Percentiles rank a stretch among this genome's conserved stretches.
phyloP scores from a whole-genome alignment of 805 yeast species.

The Isabelozyma heimii region DNA sequence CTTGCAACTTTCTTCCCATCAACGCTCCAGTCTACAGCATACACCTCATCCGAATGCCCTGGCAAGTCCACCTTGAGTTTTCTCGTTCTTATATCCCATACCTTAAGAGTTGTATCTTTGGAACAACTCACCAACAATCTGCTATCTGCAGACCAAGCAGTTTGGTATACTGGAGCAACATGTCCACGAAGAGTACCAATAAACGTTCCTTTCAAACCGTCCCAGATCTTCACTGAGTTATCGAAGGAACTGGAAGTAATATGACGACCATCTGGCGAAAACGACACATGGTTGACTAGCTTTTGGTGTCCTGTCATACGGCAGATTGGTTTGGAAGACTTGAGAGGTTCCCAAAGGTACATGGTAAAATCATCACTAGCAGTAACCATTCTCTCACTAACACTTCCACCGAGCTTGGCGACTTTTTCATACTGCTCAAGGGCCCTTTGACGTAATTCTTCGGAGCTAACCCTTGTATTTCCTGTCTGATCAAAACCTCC shows the following conservation, averaged over 20 bases:
- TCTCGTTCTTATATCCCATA: slow-evolving; percentile 89
- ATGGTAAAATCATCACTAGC: slow-evolving; percentile 97
- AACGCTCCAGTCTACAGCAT: slow-evolving; percentile 96
- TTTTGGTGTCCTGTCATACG: slow-evolving; percentile 98
- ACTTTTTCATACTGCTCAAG: slow-evolving; percentile 58
- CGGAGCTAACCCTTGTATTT: slow-evolving; percentile 20
- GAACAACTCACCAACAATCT: slow-evolving; percentile 89
- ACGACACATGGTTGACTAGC: slow-evolving; percentile 90
- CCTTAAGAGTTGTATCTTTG: slow-evolving; percentile 92
- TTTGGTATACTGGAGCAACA: slow-evolving; percentile 96
- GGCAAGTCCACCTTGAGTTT: slow-evolving; percentile 88
- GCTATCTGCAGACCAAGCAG: slow-evolving; percentile 96
- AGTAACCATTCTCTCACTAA: slow-evolving; percentile 79
- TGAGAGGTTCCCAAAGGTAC: slow-evolving; percentile 94
- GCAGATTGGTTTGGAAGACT: slow-evolving; percentile 75
- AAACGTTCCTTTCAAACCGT: slow-evolving; percentile 88
- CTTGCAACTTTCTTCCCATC: slow-evolving; percentile 95
- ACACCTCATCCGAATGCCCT: slow-evolving; percentile 94
- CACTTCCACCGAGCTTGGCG: slow-evolving; percentile 53
- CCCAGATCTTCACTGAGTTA: slow-evolving; percentile 94
- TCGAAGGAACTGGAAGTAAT: slow-evolving; percentile 94
- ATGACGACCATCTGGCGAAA: slow-evolving; percentile 91
- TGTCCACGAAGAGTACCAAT: slow-evolving; percentile 92
- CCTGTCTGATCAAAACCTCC: slow-evolving; percentile 84
- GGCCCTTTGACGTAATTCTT: slow-evolving; percentile 48